Evolutionary conservation across 306 rosid genomes (phyloP).

Genomic region (Prunus fruticosa): DNA sequence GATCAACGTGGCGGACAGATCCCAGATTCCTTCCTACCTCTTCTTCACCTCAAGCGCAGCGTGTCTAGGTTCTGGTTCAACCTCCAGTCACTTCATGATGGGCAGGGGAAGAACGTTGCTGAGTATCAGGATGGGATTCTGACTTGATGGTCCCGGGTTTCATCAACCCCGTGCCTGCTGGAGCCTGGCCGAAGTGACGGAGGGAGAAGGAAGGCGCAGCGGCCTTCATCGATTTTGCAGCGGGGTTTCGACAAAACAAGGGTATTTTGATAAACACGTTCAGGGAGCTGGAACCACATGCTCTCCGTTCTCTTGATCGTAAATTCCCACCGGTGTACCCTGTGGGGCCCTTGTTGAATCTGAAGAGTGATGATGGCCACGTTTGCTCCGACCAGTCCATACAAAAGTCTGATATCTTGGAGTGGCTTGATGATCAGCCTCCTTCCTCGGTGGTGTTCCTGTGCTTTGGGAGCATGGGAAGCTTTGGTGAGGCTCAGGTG

Average conservation of each 20-base stretch:
- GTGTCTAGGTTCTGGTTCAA: slow-evolving; percentile 8
- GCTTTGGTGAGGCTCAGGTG: background rate
- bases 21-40: slow-evolving; percentile 21
- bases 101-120: background rate
- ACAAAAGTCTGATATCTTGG: background rate
- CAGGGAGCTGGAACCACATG: slow-evolving; percentile 44
- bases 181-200: background rate
- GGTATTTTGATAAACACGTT: slow-evolving; percentile 52
- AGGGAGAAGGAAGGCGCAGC: background rate
- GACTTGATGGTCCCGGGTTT: slow-evolving; percentile 10
- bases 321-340: slow-evolving; percentile 14
- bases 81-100: slow-evolving; percentile 12
- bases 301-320: slow-evolving; percentile 15
- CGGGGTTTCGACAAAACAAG: slow-evolving; percentile 20
- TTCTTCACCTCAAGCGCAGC: slow-evolving; percentile 20
- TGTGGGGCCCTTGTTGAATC: slow-evolving; percentile 18
- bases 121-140: background rate
- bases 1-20: slow-evolving; percentile 31
- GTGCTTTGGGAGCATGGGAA: slow-evolving; percentile 17
- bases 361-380: background rate
- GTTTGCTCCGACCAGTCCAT: background rate
- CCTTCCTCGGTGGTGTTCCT: background rate
- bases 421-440: slow-evolving; percentile 16
- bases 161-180: slow-evolving; percentile 21
- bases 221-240: background rate